Percentiles rank a stretch among this genome's conserved stretches.
These are phyloP conservation scores for Mariannaea elegans DNA, from an alignment of 2,329 filamentous ascomycete genomes.

Conservation along the genomic window DNA sequence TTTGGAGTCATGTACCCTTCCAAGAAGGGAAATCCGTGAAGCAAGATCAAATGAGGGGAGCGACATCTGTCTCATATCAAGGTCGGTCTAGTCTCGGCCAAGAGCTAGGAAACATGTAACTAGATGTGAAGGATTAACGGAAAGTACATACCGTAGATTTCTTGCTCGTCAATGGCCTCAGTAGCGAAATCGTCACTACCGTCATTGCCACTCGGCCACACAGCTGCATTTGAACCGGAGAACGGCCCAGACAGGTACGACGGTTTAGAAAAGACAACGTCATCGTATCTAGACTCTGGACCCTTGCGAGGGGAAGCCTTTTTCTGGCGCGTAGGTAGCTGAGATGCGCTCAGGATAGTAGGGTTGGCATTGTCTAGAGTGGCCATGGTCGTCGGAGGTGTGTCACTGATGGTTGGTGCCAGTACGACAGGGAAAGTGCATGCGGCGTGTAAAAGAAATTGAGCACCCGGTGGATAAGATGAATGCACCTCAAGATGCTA, in stretches of 20 bases:
- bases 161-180: conserved; percentile 94
- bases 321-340: conserved; percentile 81
- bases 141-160: conserved; percentile 82
- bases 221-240: conserved; percentile 46
- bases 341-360: conserved; percentile 86
- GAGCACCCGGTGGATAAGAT: conserved; percentile 30
- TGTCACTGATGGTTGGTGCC: conserved; percentile 23
- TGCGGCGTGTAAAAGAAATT: conserved; percentile 24
- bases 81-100: not conserved
- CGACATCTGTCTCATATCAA: not conserved
- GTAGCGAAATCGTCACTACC: conserved; percentile 67
- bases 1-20: conserved; percentile 2
- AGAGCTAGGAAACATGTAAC: not conserved
- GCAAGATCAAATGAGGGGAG: not conserved
- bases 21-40: conserved; percentile 9
- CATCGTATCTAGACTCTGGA: conserved; percentile 57
- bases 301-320: conserved; percentile 56
- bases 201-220: conserved; percentile 49
- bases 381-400: conserved; percentile 34
- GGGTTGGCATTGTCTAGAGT: conserved; percentile 84
- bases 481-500: conserved; percentile 23
- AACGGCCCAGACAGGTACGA: conserved; percentile 54
- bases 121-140: not conserved
- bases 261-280: conserved; percentile 57
- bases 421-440: conserved; percentile 14